A percentile compares a stretch with the other conserved stretches of the same genome.
These are phyloP conservation scores for Ascobolus immersus DNA, from an alignment of 495 filamentous ascomycete species.

Conservation along the genomic window DNA sequence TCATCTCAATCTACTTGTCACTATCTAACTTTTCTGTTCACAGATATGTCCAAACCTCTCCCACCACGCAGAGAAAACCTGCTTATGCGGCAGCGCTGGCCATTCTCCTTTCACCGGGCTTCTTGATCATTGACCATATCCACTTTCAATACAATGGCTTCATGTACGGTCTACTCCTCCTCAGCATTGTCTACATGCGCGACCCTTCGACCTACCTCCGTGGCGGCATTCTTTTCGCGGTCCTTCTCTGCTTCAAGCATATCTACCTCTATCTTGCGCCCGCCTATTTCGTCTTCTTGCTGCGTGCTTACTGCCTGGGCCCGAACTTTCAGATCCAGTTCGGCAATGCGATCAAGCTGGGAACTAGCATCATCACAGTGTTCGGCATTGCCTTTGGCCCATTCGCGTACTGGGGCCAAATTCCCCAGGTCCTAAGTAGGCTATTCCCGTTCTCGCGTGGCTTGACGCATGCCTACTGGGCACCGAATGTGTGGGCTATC, in stretches of 20 bases:
- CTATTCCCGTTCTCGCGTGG: constrained; percentile 88
- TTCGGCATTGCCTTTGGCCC: constrained; percentile 73
- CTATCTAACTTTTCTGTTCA: too few species aligned
- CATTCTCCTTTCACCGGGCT: constrained; percentile 68
- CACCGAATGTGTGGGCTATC: constrained; percentile 88
- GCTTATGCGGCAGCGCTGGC: constrained; percentile 72
- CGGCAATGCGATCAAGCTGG: constrained; percentile 59
- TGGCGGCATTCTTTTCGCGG: constrained; percentile 62
- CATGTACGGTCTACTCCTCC: constrained; percentile 67
- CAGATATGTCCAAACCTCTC: constrained; percentile 47
- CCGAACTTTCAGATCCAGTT: constrained; percentile 49
- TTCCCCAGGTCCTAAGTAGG: constrained; percentile 61
- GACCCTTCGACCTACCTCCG: constrained; percentile 47
- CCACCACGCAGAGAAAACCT: constrained; percentile 38
- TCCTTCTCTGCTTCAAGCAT: constrained; percentile 78
- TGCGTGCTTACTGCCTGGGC: constrained; percentile 71
- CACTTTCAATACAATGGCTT: constrained; percentile 99
- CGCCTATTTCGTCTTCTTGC: constrained; percentile 81
- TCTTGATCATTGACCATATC: constrained; percentile 94
- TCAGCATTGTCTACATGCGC: constrained; percentile 60
- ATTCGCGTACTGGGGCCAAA: constrained; percentile 59
- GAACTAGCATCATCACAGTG: constrained; percentile 39
- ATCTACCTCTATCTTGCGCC: constrained; percentile 94
- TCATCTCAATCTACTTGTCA: background rate
- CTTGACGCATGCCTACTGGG: constrained; percentile 94